Evolutionary conservation across 805 yeast species (phyloP).

Genomic region (Suhomyces tanzawaensis): DNA sequence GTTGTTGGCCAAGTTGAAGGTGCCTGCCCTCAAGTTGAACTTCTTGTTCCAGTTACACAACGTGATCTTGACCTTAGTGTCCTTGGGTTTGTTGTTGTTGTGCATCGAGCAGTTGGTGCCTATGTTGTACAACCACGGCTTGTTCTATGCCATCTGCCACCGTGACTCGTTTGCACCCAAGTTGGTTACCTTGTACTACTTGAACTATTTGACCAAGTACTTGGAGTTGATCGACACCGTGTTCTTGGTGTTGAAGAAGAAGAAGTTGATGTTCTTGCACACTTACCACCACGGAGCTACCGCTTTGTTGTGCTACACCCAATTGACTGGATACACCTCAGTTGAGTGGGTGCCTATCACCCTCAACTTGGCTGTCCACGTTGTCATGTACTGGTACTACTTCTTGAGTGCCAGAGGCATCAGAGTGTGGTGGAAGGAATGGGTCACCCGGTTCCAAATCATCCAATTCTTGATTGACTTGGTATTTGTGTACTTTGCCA

Average conservation of each 20-base stretch:
- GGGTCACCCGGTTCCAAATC: slow-evolving; percentile 97
- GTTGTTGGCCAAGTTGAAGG: slow-evolving; percentile 47
- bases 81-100: slow-evolving; percentile 64
- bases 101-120: slow-evolving; percentile 85
- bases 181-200: slow-evolving; percentile 79
- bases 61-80: slow-evolving; percentile 64
- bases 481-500: slow-evolving; percentile 88
- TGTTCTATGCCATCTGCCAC: slow-evolving; percentile 81
- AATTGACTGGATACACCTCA: slow-evolving; percentile 83
- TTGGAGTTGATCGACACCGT: slow-evolving; percentile 88
- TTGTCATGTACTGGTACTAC: slow-evolving; percentile 97
- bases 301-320: slow-evolving; percentile 90
- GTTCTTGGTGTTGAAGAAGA: slow-evolving; percentile 86
- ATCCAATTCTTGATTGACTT: slow-evolving; percentile 88
- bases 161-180: slow-evolving; percentile 77
- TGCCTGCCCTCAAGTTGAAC: slow-evolving; percentile 72
- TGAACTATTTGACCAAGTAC: slow-evolving; percentile 88
- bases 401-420: slow-evolving; percentile 89
- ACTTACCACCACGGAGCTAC: slow-evolving; percentile 99
- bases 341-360: slow-evolving; percentile 94
- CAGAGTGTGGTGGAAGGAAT: slow-evolving; percentile 98
- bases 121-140: slow-evolving; percentile 66
- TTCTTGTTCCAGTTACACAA: slow-evolving; percentile 83
- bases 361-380: slow-evolving; percentile 88
- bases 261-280: slow-evolving; percentile 88